Conservation (phyloP, 2,329 filamentous ascomycete genomes). For the Thielaviopsis musarum region DNA sequence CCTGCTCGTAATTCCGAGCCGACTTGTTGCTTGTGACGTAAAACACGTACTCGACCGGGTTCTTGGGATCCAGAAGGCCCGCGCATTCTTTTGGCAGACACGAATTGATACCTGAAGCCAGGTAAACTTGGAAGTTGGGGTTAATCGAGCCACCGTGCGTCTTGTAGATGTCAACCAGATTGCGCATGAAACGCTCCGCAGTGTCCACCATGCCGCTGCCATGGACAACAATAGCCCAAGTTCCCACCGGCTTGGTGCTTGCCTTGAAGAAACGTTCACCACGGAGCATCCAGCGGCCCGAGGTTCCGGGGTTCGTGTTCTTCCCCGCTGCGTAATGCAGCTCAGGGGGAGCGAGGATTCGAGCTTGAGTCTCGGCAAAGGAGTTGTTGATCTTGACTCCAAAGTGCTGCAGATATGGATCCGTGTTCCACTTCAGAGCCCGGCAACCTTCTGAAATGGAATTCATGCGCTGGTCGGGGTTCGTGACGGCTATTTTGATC, state of each 20-base stretch:
- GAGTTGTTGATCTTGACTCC: constrained; percentile 49
- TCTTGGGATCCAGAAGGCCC: constrained; percentile 27
- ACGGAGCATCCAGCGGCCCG: constrained; percentile 76
- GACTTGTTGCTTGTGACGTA: constrained; percentile 40
- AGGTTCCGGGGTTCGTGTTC: constrained; percentile 41
- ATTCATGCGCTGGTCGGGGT: constrained; percentile 48
- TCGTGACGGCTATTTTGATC: constrained; percentile 85
- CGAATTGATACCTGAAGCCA: too few species aligned
- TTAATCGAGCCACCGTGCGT: constrained; percentile 32
- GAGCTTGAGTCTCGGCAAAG: constrained; percentile 52
- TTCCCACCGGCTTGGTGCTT: background rate
- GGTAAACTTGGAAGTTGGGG: constrained; percentile 14
- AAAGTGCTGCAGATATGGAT: constrained; percentile 55
- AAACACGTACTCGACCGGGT: constrained; percentile 17
- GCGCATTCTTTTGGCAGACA: background rate
- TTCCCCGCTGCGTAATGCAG: constrained; percentile 20
- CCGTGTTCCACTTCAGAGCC: constrained; percentile 49
- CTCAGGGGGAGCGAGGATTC: constrained; percentile 51
- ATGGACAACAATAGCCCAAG: background rate
- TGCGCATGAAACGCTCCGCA: constrained; percentile 19
- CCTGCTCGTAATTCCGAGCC: constrained; percentile 47
- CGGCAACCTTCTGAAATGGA: constrained; percentile 53
- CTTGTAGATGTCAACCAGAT: constrained; percentile 29
- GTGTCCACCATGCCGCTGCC: background rate
- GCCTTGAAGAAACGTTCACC: constrained; percentile 26